Evolutionary conservation across 2,329 filamentous ascomycete species (phyloP).

Genomic region (Venturiaceae sp.): DNA sequence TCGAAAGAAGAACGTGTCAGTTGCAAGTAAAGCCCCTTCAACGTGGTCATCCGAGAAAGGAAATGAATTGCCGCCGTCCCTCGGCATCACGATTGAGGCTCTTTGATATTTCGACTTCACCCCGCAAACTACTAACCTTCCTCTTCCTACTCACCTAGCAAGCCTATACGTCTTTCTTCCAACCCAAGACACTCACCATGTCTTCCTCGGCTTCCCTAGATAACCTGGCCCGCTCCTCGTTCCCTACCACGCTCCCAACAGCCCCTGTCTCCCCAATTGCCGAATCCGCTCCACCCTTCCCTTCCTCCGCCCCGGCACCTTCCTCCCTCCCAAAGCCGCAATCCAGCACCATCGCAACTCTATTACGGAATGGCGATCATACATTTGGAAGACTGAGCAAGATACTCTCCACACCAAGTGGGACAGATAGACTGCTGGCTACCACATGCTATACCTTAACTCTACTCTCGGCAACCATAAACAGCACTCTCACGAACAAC

Average conservation of each 20-base stretch:
- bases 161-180: neutral
- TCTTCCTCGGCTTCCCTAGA: slow-evolving; percentile 2
- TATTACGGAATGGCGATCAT: slow-evolving; percentile 16
- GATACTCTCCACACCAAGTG: slow-evolving; percentile 28
- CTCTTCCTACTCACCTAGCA: neutral
- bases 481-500: slow-evolving; percentile 22
- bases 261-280: slow-evolving; percentile 2
- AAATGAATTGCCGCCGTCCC: neutral
- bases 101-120: neutral
- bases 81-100: neutral
- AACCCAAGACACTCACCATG: neutral
- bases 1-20: neutral
- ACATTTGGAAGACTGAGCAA: slow-evolving; percentile 22
- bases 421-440: slow-evolving; percentile 30
- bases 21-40: neutral
- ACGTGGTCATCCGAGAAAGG: neutral
- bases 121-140: neutral
- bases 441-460: slow-evolving; percentile 34
- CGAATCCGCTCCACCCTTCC: neutral
- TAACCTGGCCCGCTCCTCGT: slow-evolving; percentile 1
- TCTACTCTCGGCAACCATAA: slow-evolving; percentile 29
- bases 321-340: neutral
- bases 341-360: neutral
- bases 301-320: neutral
- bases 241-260: neutral